Evolutionary conservation across 139 green algal genomes (phyloP).

Genomic region (Yamagishiella unicocca): DNA sequence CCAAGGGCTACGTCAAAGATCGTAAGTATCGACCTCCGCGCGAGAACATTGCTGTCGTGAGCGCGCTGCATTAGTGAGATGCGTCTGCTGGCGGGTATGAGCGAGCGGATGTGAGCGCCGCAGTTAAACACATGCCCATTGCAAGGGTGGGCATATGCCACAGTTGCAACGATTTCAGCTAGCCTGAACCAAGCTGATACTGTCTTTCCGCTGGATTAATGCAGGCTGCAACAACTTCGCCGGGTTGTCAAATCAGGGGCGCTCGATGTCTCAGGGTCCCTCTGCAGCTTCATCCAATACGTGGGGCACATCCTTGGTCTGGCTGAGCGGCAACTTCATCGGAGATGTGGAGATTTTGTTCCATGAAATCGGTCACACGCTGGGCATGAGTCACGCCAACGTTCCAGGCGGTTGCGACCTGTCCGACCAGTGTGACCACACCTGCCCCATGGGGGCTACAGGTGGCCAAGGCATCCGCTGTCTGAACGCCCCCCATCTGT

Average conservation of each 20-base stretch:
- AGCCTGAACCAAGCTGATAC: no score
- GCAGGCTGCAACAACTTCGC: background rate
- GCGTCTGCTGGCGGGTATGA: no score
- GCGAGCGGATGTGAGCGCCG: no score
- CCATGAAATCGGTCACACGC: background rate
- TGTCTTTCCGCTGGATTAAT: no score
- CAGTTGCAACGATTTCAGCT: no score
- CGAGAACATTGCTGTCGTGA: no score
- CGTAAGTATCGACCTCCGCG: no score
- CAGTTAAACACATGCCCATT: no score
- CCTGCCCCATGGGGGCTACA: background rate
- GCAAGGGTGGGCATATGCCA: no score
- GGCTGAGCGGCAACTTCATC: background rate
- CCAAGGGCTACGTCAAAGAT: background rate
- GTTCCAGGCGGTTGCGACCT: background rate
- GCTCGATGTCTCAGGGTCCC: background rate
- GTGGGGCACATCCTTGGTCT: background rate
- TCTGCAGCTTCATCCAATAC: background rate
- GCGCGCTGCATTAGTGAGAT: no score
- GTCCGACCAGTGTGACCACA: background rate
- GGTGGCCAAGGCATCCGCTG: slow-evolving; percentile 6
- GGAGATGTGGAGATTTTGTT: background rate
- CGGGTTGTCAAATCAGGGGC: background rate
- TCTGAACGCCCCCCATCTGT: background rate
- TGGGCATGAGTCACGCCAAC: background rate